phyloP scores from a whole-genome alignment of 371 early-diverging fungal genomes.

The Circinella minor region DNA sequence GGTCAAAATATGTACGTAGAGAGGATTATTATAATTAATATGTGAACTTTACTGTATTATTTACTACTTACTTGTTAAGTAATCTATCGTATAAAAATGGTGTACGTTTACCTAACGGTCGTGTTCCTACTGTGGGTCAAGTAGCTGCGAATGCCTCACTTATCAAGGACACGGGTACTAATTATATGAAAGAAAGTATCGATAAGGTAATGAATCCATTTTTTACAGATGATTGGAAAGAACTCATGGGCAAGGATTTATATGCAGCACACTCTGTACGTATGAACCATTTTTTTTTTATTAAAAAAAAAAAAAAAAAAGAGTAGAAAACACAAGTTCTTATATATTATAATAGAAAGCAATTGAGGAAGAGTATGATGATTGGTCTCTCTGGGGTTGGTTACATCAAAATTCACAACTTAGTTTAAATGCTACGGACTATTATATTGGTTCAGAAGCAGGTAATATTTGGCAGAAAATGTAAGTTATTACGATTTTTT shows the following conservation, averaged over 20 bases:
- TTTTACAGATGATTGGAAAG: conserved; percentile 21
- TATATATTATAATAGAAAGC: conserved; percentile 17
- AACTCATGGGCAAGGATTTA: conserved; percentile 29
- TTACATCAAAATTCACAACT: conserved; percentile 34
- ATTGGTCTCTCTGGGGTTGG: conserved; percentile 37
- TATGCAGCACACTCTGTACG: conserved; percentile 26
- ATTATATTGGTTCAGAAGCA: conserved; percentile 13
- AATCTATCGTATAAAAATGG: conserved; percentile 30
- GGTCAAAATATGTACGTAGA: not conserved
- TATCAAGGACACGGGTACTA: not conserved
- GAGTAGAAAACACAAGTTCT: not conserved
- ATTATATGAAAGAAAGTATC: conserved; percentile 11
- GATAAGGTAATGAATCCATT: conserved; percentile 15
- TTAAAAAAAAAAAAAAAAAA: not conserved
- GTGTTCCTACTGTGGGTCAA: conserved; percentile 29
- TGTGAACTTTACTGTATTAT: no score
- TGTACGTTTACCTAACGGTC: conserved; percentile 32
- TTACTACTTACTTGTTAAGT: not conserved
- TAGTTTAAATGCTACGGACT: conserved; percentile 31
- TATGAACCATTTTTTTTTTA: no score
- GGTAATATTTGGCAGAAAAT: no score
- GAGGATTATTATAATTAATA: no score
- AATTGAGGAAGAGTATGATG: conserved; percentile 32
- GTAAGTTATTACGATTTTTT: no score
- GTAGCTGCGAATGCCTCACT: conserved; percentile 14